Conservation (phyloP, 306 rosid genomes). For the Corylus americana region DNA sequence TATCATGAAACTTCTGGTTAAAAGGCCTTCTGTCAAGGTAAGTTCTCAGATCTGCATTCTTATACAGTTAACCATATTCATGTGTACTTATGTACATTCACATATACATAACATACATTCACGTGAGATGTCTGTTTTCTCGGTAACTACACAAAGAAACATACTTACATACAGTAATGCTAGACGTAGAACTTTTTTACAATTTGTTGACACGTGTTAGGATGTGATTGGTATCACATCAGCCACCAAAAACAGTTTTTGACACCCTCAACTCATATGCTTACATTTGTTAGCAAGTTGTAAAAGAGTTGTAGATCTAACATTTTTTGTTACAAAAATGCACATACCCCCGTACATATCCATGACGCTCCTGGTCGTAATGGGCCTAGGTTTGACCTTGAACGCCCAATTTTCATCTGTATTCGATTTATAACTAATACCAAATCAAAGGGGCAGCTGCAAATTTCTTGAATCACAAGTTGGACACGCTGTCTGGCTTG, state of each 20-base stretch:
- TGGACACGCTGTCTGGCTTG: not conserved
- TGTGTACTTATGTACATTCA: not conserved
- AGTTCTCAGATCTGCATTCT: not conserved
- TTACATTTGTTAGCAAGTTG: too few relatives aligned
- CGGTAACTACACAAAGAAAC: not conserved
- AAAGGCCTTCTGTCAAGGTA: conserved; percentile 83
- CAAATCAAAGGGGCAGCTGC: not conserved
- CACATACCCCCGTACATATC: not conserved
- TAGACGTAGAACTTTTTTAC: too few relatives aligned
- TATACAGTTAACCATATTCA: not conserved
- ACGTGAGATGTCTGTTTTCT: not conserved
- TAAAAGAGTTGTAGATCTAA: too few relatives aligned
- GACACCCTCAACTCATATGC: too few relatives aligned
- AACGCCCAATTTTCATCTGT: not conserved
- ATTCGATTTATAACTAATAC: not conserved
- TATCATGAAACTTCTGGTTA: conserved; percentile 60
- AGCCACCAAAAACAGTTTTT: too few relatives aligned
- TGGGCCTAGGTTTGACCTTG: not conserved
- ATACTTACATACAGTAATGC: not conserved
- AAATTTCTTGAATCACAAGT: not conserved
- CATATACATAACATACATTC: not conserved
- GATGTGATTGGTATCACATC: too few relatives aligned
- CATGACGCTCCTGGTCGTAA: not conserved
- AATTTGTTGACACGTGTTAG: too few relatives aligned
- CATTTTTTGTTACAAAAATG: not conserved